A percentile compares a stretch with the other conserved stretches of the same genome.
Evolutionary conservation across 1,139 yeast species (phyloP).

Genomic region (Geotrichum australiense): DNA sequence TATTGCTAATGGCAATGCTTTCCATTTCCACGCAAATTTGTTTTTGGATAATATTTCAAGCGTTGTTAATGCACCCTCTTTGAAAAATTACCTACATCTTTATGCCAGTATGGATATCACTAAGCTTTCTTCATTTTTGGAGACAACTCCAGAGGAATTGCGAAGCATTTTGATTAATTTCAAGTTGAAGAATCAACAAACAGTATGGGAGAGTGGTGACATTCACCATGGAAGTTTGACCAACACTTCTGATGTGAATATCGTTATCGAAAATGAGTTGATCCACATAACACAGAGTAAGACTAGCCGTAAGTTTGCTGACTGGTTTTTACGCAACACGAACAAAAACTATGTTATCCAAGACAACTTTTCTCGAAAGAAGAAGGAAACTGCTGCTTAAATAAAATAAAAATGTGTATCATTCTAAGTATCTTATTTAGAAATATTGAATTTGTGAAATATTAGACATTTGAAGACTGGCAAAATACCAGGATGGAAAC

Average conservation of each 20-base stretch:
- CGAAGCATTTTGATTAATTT: conserved; percentile 37
- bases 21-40: conserved; percentile 39
- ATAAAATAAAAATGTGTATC: neutral
- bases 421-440: neutral
- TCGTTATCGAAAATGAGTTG: conserved; percentile 37
- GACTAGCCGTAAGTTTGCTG: conserved; percentile 41
- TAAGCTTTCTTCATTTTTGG: conserved; percentile 40
- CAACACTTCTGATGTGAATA: conserved; percentile 41
- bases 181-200: conserved; percentile 42
- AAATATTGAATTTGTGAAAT: conserved; percentile 1
- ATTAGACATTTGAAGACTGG: too few species aligned
- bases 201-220: conserved; percentile 40
- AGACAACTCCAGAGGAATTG: conserved; percentile 35
- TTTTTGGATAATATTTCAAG: conserved; percentile 40
- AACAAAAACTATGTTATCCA: conserved; percentile 40
- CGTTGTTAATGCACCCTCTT: conserved; percentile 36
- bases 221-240: conserved; percentile 38
- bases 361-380: conserved; percentile 35
- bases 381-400: conserved; percentile 19
- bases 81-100: conserved; percentile 41
- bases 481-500: neutral
- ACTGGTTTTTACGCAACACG: conserved; percentile 45
- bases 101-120: conserved; percentile 42
- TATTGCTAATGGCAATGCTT: conserved; percentile 36
- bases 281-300: conserved; percentile 42